Percentiles rank a stretch among this genome's conserved stretches.
Conservation (phyloP, 2,329 filamentous ascomycete species). For the Trichoderma arundinaceum region DNA sequence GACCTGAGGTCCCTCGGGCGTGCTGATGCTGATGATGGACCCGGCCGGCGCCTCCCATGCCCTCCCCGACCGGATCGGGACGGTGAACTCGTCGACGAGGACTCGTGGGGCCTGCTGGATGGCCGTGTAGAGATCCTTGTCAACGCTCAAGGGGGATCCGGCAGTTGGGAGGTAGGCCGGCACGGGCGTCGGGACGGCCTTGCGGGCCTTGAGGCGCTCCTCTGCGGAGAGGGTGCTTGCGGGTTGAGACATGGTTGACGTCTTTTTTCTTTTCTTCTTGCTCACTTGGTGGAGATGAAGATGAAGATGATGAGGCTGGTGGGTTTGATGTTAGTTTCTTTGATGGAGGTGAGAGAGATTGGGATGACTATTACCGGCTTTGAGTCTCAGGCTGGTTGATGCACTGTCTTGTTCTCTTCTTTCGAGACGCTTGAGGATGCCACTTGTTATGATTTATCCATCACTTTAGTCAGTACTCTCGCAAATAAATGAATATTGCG, state of each 20-base stretch:
- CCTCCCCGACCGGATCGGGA: conserved; percentile 74
- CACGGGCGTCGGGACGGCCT: conserved; percentile 53
- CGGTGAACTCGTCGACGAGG: conserved; percentile 58
- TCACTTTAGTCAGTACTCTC: too few relatives aligned
- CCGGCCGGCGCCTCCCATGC: conserved; percentile 75
- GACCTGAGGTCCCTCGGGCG: conserved; percentile 78
- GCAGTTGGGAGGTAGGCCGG: conserved; percentile 55
- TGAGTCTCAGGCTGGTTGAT: neutral
- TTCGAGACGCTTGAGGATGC: neutral
- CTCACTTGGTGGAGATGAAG: too few relatives aligned
- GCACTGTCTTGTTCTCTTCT: too few relatives aligned
- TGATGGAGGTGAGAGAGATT: neutral
- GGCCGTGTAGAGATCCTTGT: conserved; percentile 61
- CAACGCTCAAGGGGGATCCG: conserved; percentile 52
- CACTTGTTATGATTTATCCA: neutral
- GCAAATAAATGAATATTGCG: neutral
- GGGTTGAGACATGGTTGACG: conserved; percentile 28
- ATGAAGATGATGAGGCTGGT: too few relatives aligned
- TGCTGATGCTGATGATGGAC: conserved; percentile 73
- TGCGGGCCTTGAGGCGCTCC: conserved; percentile 51
- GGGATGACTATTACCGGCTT: neutral
- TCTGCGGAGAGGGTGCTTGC: conserved; percentile 35
- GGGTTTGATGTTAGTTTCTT: too few relatives aligned
- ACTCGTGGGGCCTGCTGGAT: conserved; percentile 58
- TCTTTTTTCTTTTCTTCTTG: neutral